phyloP scores from a whole-genome alignment of 2,329 filamentous ascomycete genomes.

The Fusarium armeniacum region DNA sequence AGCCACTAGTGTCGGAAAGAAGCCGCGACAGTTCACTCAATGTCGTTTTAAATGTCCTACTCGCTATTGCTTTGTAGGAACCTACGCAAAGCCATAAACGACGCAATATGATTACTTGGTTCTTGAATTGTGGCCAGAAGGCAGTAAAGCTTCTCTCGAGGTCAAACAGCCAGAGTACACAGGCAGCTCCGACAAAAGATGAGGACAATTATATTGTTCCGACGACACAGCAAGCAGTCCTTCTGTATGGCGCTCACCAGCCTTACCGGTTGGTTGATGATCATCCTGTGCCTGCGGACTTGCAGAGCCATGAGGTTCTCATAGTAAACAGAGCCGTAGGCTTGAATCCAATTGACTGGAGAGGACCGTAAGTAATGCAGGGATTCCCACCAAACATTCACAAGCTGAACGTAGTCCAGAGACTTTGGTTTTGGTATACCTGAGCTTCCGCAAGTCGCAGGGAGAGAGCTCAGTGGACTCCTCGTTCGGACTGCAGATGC shows the following conservation, averaged over 20 bases:
- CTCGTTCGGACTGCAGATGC: conserved; percentile 2
- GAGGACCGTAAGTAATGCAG: conserved; percentile 71
- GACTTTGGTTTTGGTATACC: conserved; percentile 80
- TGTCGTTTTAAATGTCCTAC: neutral
- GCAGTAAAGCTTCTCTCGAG: neutral
- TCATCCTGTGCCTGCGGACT: conserved; percentile 54
- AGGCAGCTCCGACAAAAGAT: neutral
- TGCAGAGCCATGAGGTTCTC: conserved; percentile 56
- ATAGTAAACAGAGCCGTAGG: conserved; percentile 58
- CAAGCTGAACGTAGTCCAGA: conserved; percentile 53
- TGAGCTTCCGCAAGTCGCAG: conserved; percentile 75
- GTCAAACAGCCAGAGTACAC: neutral
- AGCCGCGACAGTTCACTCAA: neutral
- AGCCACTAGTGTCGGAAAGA: neutral
- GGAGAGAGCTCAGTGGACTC: conserved; percentile 75
- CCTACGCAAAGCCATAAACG: neutral
- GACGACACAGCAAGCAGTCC: neutral
- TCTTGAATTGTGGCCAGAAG: neutral
- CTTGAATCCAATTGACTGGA: conserved; percentile 85
- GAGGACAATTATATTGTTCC: neutral
- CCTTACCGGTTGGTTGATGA: conserved; percentile 60
- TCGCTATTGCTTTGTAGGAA: accelerated
- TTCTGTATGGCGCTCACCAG: conserved; percentile 50
- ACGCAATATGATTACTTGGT: conserved; percentile 5
- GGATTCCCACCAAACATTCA: neutral